These are phyloP conservation scores for Aspergillus sp. DNA, from an alignment of 2,329 filamentous ascomycete species.

Conservation along the genomic window DNA sequence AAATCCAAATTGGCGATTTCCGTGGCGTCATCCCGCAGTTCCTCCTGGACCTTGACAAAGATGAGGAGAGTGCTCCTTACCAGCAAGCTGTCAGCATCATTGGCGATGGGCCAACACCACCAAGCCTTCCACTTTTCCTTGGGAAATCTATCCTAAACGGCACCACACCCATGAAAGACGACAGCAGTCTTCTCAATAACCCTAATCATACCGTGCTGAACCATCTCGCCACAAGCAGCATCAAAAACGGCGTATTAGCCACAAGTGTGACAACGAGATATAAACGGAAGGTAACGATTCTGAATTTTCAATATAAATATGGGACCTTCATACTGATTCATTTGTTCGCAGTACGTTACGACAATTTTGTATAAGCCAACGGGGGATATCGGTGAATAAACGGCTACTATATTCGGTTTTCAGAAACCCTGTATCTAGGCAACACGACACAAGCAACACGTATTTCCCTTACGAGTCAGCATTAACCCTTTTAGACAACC, in stretches of 20 bases:
- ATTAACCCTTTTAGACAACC: neutral
- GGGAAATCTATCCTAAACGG: slow-evolving; percentile 94
- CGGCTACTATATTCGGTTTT: neutral
- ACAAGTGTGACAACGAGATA: slow-evolving; percentile 98
- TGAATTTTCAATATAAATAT: neutral
- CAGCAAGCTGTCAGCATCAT: slow-evolving; percentile 73
- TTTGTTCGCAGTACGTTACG: slow-evolving; percentile 74
- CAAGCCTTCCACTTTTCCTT: slow-evolving; percentile 83
- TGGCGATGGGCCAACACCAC: slow-evolving; percentile 77
- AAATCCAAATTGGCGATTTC: slow-evolving; percentile 63
- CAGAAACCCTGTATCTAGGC: neutral
- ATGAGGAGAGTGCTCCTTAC: slow-evolving; percentile 74
- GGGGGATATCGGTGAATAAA: slow-evolving; percentile 38
- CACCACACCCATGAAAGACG: slow-evolving; percentile 89
- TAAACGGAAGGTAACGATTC: slow-evolving; percentile 68
- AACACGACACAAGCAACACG: neutral
- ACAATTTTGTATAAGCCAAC: slow-evolving; percentile 97
- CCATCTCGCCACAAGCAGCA: slow-evolving; percentile 94
- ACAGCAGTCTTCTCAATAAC: slow-evolving; percentile 94
- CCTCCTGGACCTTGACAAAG: slow-evolving; percentile 77
- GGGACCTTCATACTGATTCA: slow-evolving; percentile 17
- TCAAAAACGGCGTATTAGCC: slow-evolving; percentile 92
- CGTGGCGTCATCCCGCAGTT: slow-evolving; percentile 77
- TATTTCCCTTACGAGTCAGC: neutral
- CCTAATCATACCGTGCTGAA: slow-evolving; percentile 97